These are phyloP conservation scores for Cornus controversa DNA, from an alignment of 148 eudicot species.

Conservation along the genomic window DNA sequence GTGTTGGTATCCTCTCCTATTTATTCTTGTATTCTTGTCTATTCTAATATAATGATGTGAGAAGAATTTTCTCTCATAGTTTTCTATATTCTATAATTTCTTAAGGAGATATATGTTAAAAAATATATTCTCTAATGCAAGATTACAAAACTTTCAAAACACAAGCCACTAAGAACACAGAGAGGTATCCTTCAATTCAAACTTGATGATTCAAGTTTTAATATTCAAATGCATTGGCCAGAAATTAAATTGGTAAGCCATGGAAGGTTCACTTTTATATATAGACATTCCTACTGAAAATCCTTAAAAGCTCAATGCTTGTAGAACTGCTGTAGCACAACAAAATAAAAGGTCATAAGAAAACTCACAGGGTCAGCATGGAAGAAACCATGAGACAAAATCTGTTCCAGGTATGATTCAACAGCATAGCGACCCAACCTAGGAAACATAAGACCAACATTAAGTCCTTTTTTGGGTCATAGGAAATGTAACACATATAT, in stretches of 20 bases:
- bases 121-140: too few relatives aligned
- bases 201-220: not conserved
- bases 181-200: too few relatives aligned
- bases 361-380: slow-evolving; percentile 97
- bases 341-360: not conserved
- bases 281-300: too few relatives aligned
- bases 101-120: too few relatives aligned
- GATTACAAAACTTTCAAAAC: too few relatives aligned
- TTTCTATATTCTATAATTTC: too few relatives aligned
- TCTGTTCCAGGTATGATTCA: slow-evolving; percentile 92
- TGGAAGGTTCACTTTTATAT: too few relatives aligned
- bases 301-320: not conserved
- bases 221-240: not conserved
- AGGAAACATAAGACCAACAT: slow-evolving; percentile 20
- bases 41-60: too few relatives aligned
- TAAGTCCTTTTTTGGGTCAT: not conserved
- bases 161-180: too few relatives aligned
- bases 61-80: too few relatives aligned
- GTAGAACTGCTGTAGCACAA: not conserved
- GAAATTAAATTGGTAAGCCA: not conserved
- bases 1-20: too few relatives aligned
- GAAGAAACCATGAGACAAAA: slow-evolving; percentile 91
- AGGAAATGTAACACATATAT: slow-evolving; percentile 4
- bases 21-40: too few relatives aligned
- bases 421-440: slow-evolving; percentile 98